Evolutionary conservation across 495 filamentous ascomycete genomes (phyloP).

Genomic region (Penicillium macrosclerotiorum): DNA sequence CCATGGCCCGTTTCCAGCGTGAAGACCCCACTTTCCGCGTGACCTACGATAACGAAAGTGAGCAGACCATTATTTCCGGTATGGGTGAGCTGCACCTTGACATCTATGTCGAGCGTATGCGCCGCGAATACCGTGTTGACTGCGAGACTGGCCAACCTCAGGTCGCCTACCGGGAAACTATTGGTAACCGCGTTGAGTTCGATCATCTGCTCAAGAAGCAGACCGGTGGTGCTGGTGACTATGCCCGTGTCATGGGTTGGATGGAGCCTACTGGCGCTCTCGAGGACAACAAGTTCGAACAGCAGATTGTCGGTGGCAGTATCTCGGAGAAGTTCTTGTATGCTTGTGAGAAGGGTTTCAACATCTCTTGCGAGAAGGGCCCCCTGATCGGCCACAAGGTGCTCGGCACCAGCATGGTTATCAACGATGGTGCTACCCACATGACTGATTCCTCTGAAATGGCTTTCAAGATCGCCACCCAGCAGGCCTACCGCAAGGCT

Average conservation of each 20-base stretch:
- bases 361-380: conserved; percentile 78
- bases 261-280: conserved; percentile 80
- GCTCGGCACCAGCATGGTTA: conserved; percentile 82
- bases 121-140: conserved; percentile 94
- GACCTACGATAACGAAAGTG: conserved; percentile 81
- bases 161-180: conserved; percentile 96
- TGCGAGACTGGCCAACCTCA: conserved; percentile 95
- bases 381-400: conserved; percentile 93
- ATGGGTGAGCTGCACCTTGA: conserved; percentile 98
- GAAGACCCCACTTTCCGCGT: conserved; percentile 99
- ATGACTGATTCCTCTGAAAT: conserved; percentile 98
- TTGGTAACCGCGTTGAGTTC: conserved; percentile 72
- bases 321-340: conserved; percentile 96
- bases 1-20: conserved; percentile 97
- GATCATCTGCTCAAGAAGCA: conserved; percentile 97
- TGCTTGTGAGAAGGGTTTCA: conserved; percentile 96
- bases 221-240: conserved; percentile 94
- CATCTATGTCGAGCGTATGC: conserved; percentile 98
- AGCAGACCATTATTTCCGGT: conserved; percentile 95
- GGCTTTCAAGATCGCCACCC: conserved; percentile 95
- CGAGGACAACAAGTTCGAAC: conserved; percentile 79
- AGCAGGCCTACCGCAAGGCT: conserved; percentile 95
- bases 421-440: conserved; percentile 97
- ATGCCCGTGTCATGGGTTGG: conserved; percentile 86
- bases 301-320: conserved; percentile 80